Conservation (phyloP, 768 basidiomycete species). For the Mycena polygramma region DNA sequence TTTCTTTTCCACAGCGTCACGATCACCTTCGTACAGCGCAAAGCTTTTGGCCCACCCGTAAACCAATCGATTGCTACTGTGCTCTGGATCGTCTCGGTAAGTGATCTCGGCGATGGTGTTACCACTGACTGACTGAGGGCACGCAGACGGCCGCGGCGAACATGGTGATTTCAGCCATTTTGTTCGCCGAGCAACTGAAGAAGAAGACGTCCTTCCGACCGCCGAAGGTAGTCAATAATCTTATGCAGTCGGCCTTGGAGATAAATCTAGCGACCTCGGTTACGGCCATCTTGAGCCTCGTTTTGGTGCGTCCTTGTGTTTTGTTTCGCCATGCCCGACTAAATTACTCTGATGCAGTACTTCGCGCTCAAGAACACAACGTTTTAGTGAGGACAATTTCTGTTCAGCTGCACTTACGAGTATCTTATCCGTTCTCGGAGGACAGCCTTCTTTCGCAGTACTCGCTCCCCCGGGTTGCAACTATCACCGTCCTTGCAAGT, state of each 20-base stretch:
- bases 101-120: not conserved
- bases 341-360: not conserved
- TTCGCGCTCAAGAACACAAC: not conserved
- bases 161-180: not conserved
- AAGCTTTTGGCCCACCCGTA: not conserved
- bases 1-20: constrained; percentile 24
- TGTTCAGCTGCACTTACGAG: not conserved
- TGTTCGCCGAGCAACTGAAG: not conserved
- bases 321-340: not conserved
- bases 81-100: constrained; percentile 19
- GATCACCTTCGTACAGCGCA: not conserved
- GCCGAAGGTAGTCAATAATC: too few relatives aligned
- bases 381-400: constrained; percentile 18
- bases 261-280: not conserved
- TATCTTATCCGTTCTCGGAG: constrained; percentile 4
- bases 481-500: constrained; percentile 27
- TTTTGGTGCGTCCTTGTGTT: constrained; percentile 4
- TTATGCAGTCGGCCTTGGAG: not conserved
- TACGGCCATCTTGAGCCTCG: not conserved
- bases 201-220: not conserved
- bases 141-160: constrained; percentile 19
- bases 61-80: constrained; percentile 8
- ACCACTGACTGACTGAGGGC: too few relatives aligned
- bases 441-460: constrained; percentile 30
- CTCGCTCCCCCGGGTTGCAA: constrained; percentile 29